Evolutionary conservation across 2,329 filamentous ascomycete species (phyloP), one percentile per base, ranked within the genome.

Genomic region (Phaeosphaeriaceae sp.): DNA sequence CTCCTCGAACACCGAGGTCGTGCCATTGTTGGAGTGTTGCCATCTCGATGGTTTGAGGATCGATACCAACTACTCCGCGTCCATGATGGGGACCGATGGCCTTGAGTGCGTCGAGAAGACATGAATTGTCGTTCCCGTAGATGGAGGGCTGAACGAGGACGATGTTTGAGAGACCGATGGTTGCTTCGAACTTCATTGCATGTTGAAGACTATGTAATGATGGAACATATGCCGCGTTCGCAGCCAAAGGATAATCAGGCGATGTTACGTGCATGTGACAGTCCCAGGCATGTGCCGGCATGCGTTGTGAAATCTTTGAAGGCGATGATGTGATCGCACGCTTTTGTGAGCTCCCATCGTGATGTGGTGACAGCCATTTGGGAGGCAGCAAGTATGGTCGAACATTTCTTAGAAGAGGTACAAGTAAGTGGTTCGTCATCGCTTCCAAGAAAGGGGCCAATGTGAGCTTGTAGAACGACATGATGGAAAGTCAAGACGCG

Each of bases 211-310:
- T 84, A 65, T 86, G 82, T 13, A 80, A 65, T 2, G 72, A 69
- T 2, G 87, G 86, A 19, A 72, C 74, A 74, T 89, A 89, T 60
- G 78, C 75, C 32, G 86, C 86, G 28, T 76, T 68, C 8, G 78
- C 60, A 24, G 79, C 75, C 9, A 88, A 70, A 1, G 84, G 81
- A 67, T 85, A 89, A 21, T 76, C 67, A 0, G 84, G 85, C 53
- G 88, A 84, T 50, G 88, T 79, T 32, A 89, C 82, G 70, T 89
- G 88, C 85, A 89, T 89, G 70, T 89, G 87, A 52, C 82, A 84
- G 69, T 88, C 86, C 86, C 86, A 89, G 56, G 86, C 79, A 15
- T 78, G 77, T 15, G 61, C 57, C 3, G 83, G 82, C 55, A 83
- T 78, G 35, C 71, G 64, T 15, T 54, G 43, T n/a, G 35, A 15